Base-by-base conservation (phyloP, 2,329 filamentous ascomycete species). In the Fusarium luffae region DNA sequence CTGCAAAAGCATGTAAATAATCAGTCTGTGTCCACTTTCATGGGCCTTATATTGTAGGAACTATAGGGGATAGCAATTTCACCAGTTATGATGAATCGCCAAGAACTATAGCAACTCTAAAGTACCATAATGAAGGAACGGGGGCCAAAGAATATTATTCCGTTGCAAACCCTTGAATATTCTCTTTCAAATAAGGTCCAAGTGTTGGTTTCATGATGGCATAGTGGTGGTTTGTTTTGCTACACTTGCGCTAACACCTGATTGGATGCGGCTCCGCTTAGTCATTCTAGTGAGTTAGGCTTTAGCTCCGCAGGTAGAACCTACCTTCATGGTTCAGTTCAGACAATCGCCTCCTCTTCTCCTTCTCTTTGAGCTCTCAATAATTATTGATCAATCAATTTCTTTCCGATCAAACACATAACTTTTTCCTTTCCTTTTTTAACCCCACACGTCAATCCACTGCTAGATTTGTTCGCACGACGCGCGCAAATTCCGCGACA, bases 241-340 rank as follows among this genome's bases (percentile, higher is more conserved):
- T 44, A 41, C 9, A 42, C 16, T 58, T 62, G 66, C 62, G 63
- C 59, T 27, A 41, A 13, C 16, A 7, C n/a, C 25, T 66, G 21
- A 74, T 75, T 75, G 73, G 73, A 1, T 9, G 7, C 2, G 1
- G 0, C 0, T 0, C 0, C 1, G 48, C 59, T 75, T 75, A 75
- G 73, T 75, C 73, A 75, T 40, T 32, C 10, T 5, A 50, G n/a
- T 46, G 49, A 44, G 41, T 51, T 52, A 59, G 43, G 59, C 61
- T 70, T 59, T 60, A 34, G 62, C 57, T 69, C 61, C 68, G 55
- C 59, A 49, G 48, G 54, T 68, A 66, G 66, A 71, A 70, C 56
- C 32, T 55, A 57, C 68, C 62, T 74, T 52, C 60, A 60, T 54
- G 44, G 62, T 61, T 64, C 54, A 52, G 62, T 61, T 64, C 54